Evolutionary conservation across 2,329 filamentous ascomycete species (phyloP).

Genomic region (Colletotrichum salicis): DNA sequence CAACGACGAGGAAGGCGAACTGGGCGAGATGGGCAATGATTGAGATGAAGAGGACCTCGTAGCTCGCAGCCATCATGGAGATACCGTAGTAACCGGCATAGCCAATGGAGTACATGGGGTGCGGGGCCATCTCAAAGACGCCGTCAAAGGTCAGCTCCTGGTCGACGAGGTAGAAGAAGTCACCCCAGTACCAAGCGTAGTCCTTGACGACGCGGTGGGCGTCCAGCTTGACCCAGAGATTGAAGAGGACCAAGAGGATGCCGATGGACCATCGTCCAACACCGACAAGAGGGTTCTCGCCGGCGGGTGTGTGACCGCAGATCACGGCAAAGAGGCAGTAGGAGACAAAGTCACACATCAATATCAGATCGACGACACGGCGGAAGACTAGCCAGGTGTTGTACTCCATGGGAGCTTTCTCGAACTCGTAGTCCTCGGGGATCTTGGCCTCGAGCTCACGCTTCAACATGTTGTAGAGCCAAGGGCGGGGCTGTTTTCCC

Average conservation of each 20-base stretch:
- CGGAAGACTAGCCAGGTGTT: conserved; percentile 99
- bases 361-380: conserved; percentile 92
- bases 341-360: conserved; percentile 98
- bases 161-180: conserved; percentile 99
- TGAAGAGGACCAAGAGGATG: conserved; percentile 85
- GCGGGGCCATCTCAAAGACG: conserved; percentile 98
- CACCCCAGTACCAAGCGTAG: conserved; percentile 99
- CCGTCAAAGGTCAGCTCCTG: conserved; percentile 98
- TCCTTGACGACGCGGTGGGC: conserved; percentile 98
- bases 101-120: conserved; percentile 98
- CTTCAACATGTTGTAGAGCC: conserved; percentile 86
- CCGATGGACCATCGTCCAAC: conserved; percentile 82
- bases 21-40: conserved; percentile 94
- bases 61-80: conserved; percentile 97
- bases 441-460: conserved; percentile 95
- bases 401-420: conserved; percentile 94
- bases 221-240: conserved; percentile 98
- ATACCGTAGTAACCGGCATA: conserved; percentile 99
- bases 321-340: conserved; percentile 96
- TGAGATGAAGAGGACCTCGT: conserved; percentile 96
- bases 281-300: conserved; percentile 77
- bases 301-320: conserved; percentile 79
- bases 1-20: conserved; percentile 88
- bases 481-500: conserved; percentile 85
- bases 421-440: conserved; percentile 90